Conservation (phyloP, 805 yeast species). For the Wilhelminamyces savonicus region DNA sequence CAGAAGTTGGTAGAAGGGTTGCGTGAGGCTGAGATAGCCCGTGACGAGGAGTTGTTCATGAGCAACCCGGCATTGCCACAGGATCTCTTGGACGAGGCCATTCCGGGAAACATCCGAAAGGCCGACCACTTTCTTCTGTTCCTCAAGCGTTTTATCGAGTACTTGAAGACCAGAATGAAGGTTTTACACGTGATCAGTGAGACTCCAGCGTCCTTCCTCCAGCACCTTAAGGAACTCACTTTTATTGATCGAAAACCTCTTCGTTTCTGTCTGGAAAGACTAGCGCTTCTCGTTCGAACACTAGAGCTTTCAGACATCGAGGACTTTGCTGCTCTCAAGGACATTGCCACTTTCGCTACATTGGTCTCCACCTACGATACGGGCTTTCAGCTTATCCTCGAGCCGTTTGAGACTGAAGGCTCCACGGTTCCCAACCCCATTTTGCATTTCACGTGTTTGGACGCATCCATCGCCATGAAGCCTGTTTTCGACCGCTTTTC, state of each 20-base stretch:
- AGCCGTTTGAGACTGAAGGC: conserved; percentile 92
- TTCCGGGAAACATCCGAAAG: conserved; percentile 94
- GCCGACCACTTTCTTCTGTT: conserved; percentile 97
- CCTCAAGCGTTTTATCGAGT: conserved; percentile 86
- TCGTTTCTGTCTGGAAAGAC: conserved; percentile 84
- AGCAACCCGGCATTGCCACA: conserved; percentile 82
- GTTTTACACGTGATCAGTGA: conserved; percentile 97
- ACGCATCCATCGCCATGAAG: conserved; percentile 95
- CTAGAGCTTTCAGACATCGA: conserved; percentile 84
- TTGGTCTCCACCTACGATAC: conserved; percentile 89
- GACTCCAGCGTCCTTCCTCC: conserved; percentile 88
- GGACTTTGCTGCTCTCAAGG: conserved; percentile 88
- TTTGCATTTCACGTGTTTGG: conserved; percentile 86
- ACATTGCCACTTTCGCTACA: conserved; percentile 95
- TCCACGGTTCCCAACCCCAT: conserved; percentile 96
- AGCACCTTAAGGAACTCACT: conserved; percentile 88
- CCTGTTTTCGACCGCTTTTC: conserved; percentile 93
- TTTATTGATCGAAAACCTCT: conserved; percentile 90
- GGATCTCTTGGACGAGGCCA: conserved; percentile 84
- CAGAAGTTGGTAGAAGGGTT: conserved; percentile 86
- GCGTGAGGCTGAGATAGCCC: conserved; percentile 67
- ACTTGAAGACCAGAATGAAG: conserved; percentile 94
- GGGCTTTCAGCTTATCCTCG: conserved; percentile 87
- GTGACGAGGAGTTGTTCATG: conserved; percentile 63
- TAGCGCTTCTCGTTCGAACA: conserved; percentile 83